phyloP scores from a whole-genome alignment of 176 grass and related monocot genomes.

The Raddia distichophylla region DNA sequence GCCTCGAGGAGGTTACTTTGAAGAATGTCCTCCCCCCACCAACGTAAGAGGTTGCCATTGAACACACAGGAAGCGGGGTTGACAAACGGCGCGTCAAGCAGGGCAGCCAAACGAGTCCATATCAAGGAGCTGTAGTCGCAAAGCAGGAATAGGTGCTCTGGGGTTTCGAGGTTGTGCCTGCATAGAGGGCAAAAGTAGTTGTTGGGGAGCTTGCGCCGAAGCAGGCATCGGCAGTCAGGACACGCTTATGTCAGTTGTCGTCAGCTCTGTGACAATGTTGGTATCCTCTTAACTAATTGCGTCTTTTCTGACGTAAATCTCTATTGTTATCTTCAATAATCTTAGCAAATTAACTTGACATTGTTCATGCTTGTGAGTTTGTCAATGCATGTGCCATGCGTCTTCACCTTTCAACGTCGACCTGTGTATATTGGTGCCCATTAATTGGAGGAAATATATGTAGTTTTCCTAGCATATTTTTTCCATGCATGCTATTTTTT shows the following conservation, averaged over 20 bases:
- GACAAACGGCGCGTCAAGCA: too few relatives aligned
- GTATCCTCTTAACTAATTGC: constrained; percentile 22
- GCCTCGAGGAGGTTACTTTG: too few relatives aligned
- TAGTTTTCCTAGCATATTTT: background rate
- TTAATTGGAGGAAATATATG: background rate
- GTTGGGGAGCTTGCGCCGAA: too few relatives aligned
- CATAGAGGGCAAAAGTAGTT: too few relatives aligned
- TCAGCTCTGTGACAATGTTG: constrained; percentile 39
- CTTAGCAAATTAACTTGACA: background rate
- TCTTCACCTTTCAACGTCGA: background rate
- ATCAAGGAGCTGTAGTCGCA: too few relatives aligned
- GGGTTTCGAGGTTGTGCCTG: too few relatives aligned
- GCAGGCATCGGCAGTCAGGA: too few relatives aligned
- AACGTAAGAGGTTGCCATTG: too few relatives aligned
- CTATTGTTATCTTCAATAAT: constrained; percentile 11
- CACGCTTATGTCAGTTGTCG: constrained; percentile 23
- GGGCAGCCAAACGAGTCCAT: too few relatives aligned
- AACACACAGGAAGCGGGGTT: too few relatives aligned
- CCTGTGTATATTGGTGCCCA: background rate
- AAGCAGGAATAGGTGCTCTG: too few relatives aligned
- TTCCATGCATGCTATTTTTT: background rate
- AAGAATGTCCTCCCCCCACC: too few relatives aligned
- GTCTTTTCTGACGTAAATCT: background rate
- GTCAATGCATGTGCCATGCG: background rate
- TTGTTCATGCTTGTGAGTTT: constrained; percentile 3